Evolutionary conservation across 73 alveolate genomes (phyloP), one percentile per base, ranked within the genome.

Genomic region (Tetrahymena borealis): DNA sequence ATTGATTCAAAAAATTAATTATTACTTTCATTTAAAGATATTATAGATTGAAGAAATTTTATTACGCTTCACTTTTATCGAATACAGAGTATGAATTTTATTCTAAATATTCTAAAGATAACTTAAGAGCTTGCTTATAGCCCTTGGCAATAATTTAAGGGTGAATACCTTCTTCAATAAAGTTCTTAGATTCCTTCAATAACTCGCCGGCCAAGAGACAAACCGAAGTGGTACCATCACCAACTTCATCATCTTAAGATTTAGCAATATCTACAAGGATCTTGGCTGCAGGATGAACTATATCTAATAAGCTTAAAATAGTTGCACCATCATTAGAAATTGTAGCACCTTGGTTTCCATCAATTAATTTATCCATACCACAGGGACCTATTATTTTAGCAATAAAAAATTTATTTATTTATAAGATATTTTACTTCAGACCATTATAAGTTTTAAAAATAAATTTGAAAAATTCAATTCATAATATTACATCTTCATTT

Each of bases 271-370:
- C 99, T 5, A 98, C 99, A 93, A 98, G 60, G 39, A 96, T 94
- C 95, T 97, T 97, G 33, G 99, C 99, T n/a, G 99, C 99, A 31
- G 99, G 99, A 95, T 98, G 99, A 38, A 96, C 99, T 42, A 98
- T 98, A 39, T 98, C 99, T 28, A 98, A 91, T 78, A 98, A 96
- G 91, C 95, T 91, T 91, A 98, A 97, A 92, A 98, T 98, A 39
- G 99, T 98, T 13, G 99, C 99, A 38, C 99, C 99, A 79, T 98
- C 99, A 94, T 98, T 98, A 78, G 99, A 97, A 90, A 98, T 97
- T 79, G 99, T 98, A 38, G 98, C 98, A 24, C 85, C 85, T 32
- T 93, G 93, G 33, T 96, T 92, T 16, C 96, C 98, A 32, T 97
- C 97, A 41, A 98, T 97, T 95, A 98, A 94, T 92, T 98, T 98